Evolutionary conservation across 768 basidiomycete species (phyloP).

Genomic region (Rhodotorula paludigena): DNA sequence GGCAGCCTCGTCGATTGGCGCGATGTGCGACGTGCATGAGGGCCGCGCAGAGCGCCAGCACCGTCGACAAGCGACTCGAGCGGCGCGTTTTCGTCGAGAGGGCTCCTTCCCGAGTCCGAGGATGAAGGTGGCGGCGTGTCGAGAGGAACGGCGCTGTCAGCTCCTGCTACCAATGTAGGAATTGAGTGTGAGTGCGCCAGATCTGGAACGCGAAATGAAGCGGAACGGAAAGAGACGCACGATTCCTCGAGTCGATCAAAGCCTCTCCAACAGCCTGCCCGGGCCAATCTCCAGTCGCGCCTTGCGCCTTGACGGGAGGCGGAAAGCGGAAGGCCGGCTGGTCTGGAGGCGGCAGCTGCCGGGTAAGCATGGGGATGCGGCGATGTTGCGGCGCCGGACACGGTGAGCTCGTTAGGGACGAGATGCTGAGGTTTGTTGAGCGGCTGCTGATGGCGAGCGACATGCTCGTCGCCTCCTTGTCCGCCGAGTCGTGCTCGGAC

Average conservation of each 20-base stretch:
- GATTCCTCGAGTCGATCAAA: no score
- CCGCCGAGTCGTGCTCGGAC: not conserved
- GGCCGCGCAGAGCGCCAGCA: not conserved
- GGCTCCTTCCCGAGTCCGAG: not conserved
- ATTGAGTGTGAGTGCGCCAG: no score
- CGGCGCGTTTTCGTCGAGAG: not conserved
- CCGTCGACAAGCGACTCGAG: not conserved
- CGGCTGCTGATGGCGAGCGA: slow-evolving; percentile 13
- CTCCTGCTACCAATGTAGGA: no score
- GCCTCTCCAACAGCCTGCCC: no score
- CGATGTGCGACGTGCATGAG: slow-evolving; percentile 6
- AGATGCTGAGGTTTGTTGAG: slow-evolving; percentile 34
- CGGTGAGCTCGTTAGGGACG: slow-evolving; percentile 23
- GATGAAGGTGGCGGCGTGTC: slow-evolving; percentile 23
- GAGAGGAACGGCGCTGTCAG: not conserved
- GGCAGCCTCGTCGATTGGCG: slow-evolving; percentile 9
- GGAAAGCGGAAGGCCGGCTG: slow-evolving; percentile 30
- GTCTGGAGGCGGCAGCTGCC: not conserved
- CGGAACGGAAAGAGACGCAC: no score
- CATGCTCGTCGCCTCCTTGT: not conserved
- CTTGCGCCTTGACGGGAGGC: not conserved
- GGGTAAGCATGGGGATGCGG: slow-evolving; percentile 30
- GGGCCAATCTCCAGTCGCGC: no score
- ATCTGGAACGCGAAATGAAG: no score
- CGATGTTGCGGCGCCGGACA: slow-evolving; percentile 17